Base-by-base conservation (phyloP, 768 basidiomycete species). In the Russula emetica region DNA sequence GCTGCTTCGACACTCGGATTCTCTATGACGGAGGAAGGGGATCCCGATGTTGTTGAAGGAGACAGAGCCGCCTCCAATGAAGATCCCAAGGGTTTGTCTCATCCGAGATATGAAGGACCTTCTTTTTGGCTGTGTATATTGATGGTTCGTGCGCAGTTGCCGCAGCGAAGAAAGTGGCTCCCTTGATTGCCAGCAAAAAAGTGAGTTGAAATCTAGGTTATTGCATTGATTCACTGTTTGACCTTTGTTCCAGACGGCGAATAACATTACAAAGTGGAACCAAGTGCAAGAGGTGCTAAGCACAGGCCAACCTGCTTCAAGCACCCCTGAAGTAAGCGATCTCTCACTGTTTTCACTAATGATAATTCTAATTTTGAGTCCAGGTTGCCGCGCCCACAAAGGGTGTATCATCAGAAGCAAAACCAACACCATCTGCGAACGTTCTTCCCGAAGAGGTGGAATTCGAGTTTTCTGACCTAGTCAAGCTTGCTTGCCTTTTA, bases 221-320 rank as follows among this genome's bases (percentile, higher is more conserved):
- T 32, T 18, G 10, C 22, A 3, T 0, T 54, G 11, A 2, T 42
- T 2, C 26, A 38, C 9, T 53, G 18, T 52, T 38, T 34, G 8
- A 51, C 22, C 16, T 54, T 34, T 20, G 5, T 56, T 26, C 6
- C 55, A 97, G 92, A 90, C 86, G 51, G 90, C 83, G 55, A 90
- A 83, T 73, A 94, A 94, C 70, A 98, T 99, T 72, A 87, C 82
- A 70, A 98, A 98, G 73, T 99, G 96, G 97, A 98, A 95, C 72
- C 88, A 88, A 77, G 92, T 95, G 11, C 92, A 96, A 75, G 88
- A 88, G 75, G 95, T 94, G 70, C 80, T 97, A 55, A 83, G 71
- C 42, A 68, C 72, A 28, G 74, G 69, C 44, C 55, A 60, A 28
- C 38, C 69, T 18, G 52, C 57, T 9, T 36, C 72, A 61, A 68